Percentiles rank a stretch among this genome's conserved stretches.
Evolutionary conservation across 208 protist genomes (phyloP).

Genomic region (Leishmania tarentolae): DNA sequence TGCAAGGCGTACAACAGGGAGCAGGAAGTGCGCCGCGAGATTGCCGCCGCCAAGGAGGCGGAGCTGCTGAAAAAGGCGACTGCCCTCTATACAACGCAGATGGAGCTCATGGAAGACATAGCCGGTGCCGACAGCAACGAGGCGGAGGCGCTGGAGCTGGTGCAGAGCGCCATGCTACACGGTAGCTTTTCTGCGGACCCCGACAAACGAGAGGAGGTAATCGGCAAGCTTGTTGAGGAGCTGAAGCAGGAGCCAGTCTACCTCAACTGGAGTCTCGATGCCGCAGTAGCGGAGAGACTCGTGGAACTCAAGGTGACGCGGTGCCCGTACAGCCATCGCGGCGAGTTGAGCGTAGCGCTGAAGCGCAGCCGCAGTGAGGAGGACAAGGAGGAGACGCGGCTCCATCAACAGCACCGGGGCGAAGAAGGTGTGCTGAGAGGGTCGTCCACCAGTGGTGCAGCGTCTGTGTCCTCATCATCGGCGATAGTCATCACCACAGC

Average conservation of each 20-base stretch:
- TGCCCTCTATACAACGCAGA: constrained; percentile 58
- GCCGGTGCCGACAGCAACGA: constrained; percentile 10
- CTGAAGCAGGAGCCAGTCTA: constrained; percentile 76
- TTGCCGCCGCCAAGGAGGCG: constrained; percentile 60
- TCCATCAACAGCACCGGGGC: constrained; percentile 15
- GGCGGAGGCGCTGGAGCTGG: constrained; percentile 14
- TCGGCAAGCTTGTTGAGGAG: constrained; percentile 54
- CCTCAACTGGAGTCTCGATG: constrained; percentile 78
- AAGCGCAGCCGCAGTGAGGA: constrained; percentile 30
- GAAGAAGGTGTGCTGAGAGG: constrained; percentile 15
- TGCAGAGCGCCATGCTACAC: constrained; percentile 2
- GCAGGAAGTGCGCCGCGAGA: constrained; percentile 32
- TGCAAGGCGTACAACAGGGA: constrained; percentile 56
- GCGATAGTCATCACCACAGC: neutral
- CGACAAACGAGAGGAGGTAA: constrained; percentile 25
- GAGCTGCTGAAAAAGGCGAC: constrained; percentile 69
- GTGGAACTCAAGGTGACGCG: constrained; percentile 38
- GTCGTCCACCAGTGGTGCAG: neutral
- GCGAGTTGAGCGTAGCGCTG: constrained; percentile 33
- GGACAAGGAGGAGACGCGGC: constrained; percentile 12
- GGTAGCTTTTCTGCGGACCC: constrained; percentile 28
- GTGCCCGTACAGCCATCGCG: constrained; percentile 63
- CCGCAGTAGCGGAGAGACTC: constrained; percentile 62
- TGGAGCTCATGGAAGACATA: constrained; percentile 46
- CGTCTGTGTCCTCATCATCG: neutral